Base-by-base conservation (phyloP, 139 green algal genomes). In the Picochlorum sp. region DNA sequence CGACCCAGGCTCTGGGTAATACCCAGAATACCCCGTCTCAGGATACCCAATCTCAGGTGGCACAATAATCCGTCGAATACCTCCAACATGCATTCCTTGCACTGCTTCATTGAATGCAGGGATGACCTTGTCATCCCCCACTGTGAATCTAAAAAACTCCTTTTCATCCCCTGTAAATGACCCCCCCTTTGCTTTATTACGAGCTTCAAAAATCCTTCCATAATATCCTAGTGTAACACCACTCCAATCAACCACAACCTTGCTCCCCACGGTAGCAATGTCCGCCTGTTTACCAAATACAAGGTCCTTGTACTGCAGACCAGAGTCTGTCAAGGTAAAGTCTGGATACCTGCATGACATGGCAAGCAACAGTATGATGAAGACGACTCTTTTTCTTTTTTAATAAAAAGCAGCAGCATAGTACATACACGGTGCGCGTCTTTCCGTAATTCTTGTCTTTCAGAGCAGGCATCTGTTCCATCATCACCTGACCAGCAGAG, bases 171-270 rank as follows among this genome's bases (percentile, higher is more conserved):
- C 83, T 4, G 49, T 68, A 68, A 92, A 92, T 24, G 70, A 73
- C 55, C 81, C 71, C 34, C 85, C 85, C 72, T 90, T 91, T 59
- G 83, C 60, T 82, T 95, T 95, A 77, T 95, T 95, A 2, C 87
- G 76, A 3, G 87, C 87, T 67, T 95, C 86, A 74, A 95, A 94
- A 0, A 87, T 85, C 0, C 86, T 66, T 1, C 83, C 77, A 21
- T 73, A 90, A 65, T 95, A 94, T 6, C 86, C 89, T 10, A 96
- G 90, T 4, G 91, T 98, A 75, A 92, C 95, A 3, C 92, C 92
- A 44, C 85, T 83, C 92, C 92, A 98, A 71, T 97, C 91, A 0
- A 97, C 65, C 11, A 90, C 74, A 11, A 81, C 78, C 0, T 60
- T 75, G 34, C 92, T 69, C 3, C 91, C 91, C 26, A 34, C 13